phyloP scores from a whole-genome alignment of 352 stramenopile genomes.

The Globisporangium carolinianum region DNA sequence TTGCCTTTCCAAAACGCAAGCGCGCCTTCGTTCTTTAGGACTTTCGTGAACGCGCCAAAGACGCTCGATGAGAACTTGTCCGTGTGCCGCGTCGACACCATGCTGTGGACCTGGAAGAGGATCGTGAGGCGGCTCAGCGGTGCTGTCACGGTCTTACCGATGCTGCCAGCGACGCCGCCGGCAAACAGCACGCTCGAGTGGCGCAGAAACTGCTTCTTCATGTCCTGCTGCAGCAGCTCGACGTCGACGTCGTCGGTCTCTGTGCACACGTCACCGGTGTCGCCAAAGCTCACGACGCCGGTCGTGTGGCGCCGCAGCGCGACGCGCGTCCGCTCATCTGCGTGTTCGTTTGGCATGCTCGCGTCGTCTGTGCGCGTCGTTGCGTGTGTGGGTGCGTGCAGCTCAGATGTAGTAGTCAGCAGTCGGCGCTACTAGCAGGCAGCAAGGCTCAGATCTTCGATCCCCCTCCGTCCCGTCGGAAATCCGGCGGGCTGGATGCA shows the following conservation, averaged over 20 bases:
- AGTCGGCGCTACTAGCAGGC: background rate
- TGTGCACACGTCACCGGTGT: conserved; percentile 65
- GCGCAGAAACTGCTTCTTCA: conserved; percentile 62
- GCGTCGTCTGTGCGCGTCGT: background rate
- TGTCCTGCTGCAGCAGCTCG: conserved; percentile 59
- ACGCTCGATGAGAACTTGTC: conserved; percentile 77
- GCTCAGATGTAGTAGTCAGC: no score
- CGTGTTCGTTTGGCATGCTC: conserved; percentile 3
- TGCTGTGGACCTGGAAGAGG: conserved; percentile 95
- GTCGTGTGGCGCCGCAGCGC: conserved; percentile 71
- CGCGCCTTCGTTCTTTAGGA: conserved; percentile 91
- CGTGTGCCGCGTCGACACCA: conserved; percentile 88
- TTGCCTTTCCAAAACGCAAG: conserved; percentile 95
- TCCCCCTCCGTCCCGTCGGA: conserved; percentile 1
- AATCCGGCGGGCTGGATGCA: conserved; percentile 4
- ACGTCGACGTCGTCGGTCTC: conserved; percentile 81
- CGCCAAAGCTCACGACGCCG: conserved; percentile 73
- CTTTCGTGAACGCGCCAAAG: conserved; percentile 78
- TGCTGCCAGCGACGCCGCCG: conserved; percentile 91
- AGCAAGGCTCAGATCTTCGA: background rate
- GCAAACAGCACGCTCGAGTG: conserved; percentile 78
- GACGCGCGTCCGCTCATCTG: conserved; percentile 27
- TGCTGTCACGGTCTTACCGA: conserved; percentile 94
- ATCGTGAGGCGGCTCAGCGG: conserved; percentile 94
- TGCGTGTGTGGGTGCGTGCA: no score